Base-by-base conservation (phyloP, 2,329 filamentous ascomycete species). In the Calonectria pteridis region DNA sequence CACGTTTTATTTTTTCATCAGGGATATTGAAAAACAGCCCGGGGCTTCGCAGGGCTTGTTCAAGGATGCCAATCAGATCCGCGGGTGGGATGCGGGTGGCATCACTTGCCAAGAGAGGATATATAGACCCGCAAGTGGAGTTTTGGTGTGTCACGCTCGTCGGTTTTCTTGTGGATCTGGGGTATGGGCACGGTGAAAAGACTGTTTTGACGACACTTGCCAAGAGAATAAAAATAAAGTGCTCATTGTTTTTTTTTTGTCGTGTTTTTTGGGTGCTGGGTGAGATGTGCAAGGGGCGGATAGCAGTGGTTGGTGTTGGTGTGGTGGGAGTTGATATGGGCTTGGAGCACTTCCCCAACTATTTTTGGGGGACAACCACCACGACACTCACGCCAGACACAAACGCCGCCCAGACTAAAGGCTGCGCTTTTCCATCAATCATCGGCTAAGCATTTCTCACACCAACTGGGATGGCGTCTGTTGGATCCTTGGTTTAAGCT, bases 71-170 rank as follows among this genome's bases (percentile, higher is more conserved):
- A 49, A 18, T 23, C 28, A 46, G 40, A 64, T 64, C 37, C 37
- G 37, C 26, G 37, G 20, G 26, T 37, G 59, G 37, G 37, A 23
- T 46, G 59, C 55, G 26, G 59, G 40, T 64, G 28, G 59, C 59
- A 33, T 31, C 29, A 5, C 59, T 37, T 18, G 18, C 33, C 64
- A 49, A 26, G 29, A 49, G 26, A 31, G 37, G 37, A 64, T 46
- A 31, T 49, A 29, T 13, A 64, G 59, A 43, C 59, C 59, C 37
- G 59, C 40, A 64, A 43, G 65, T 46, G 65, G 65, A 58, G 65
- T 67, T 67, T 67, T 40, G 40, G 51, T 67, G 65, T 67, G 65
- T 67, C 65, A 67, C 50, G 31, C 28, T 67, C 65, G 28, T 49
- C 65, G 49, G 51, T n/a, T 58, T 43, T 23, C 51, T 53, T 37